Base-by-base conservation (phyloP, 306 rosid genomes). In the Pterocarpus santalinus region DNA sequence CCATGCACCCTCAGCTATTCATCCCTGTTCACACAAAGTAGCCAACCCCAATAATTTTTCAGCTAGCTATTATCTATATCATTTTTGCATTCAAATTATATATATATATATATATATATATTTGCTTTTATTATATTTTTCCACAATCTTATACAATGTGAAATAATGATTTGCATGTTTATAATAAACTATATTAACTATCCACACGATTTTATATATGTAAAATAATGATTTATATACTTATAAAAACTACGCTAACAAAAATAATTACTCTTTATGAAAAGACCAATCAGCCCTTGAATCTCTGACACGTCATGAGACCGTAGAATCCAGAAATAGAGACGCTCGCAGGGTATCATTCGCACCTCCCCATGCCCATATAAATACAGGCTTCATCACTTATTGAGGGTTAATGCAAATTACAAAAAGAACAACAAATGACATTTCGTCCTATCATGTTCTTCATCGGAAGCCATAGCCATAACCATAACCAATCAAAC, bases 341-440 rank as follows among this genome's bases (percentile, higher is more conserved):
- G 5, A 2, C 4, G 14, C n/a, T 2, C 4, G 73, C 35, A 80
- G 4, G 0, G 0, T 61, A 85, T 84, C 5, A 15, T 1, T 73
- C 84, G 5, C 68, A 10, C 65, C 2, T 44, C 15, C 53, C 63
- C 74, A 13, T 73, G 49, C 82, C 76, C 60, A 60, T 89, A 82
- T 85, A 89, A 79, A 80, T 9, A 44, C 5, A 55, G 62, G 73
- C 68, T 66, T 62, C 77, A 13, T 62, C 68, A 13, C 79, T 28
- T 86, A 63, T 5, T 65, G 83, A 65, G 85, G 80, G 85, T 83
- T 76, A 85, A 72, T 69, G 51, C 35, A 73, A 76, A 44, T 41
- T 16, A 53, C 68, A 58, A 57, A 55, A 70, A 64, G 5, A 51
- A 51, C 16, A 51, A 13, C 4, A 51, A 4, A 13, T 11, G n/a